Conservation (phyloP, 139 green algal genomes). For the Microglena sp. region DNA sequence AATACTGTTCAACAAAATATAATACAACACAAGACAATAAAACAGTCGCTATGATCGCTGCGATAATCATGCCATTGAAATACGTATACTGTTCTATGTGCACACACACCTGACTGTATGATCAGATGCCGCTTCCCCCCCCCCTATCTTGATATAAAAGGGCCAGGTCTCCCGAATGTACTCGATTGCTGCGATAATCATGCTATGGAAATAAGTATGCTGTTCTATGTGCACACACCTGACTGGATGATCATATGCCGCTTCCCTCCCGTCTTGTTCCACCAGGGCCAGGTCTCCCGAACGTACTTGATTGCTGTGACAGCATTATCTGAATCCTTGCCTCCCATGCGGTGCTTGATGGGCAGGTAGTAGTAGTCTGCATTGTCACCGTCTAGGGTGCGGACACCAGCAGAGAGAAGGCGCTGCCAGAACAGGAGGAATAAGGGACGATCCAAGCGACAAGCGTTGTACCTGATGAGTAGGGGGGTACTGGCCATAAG, state of each 20-base stretch:
- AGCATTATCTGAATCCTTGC: background rate
- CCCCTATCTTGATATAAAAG: conserved; percentile 11
- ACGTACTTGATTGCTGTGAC: background rate
- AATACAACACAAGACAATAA: no score
- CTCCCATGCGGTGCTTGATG: conserved; percentile 3
- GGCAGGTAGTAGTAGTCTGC: conserved; percentile 27
- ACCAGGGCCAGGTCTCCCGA: conserved; percentile 2
- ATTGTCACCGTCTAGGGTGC: conserved; percentile 13
- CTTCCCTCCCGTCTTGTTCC: conserved; percentile 10
- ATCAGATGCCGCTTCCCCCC: conserved; percentile 17
- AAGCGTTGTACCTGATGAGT: conserved; percentile 24
- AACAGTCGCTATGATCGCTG: no score
- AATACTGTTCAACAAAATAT: no score
- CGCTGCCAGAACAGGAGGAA: conserved; percentile 24
- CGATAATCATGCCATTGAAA: no score
- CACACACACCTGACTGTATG: conserved; percentile 14
- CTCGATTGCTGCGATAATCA: no score
- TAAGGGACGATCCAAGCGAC: conserved; percentile 17
- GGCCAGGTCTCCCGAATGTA: background rate
- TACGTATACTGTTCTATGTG: no score
- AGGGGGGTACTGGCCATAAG: no score
- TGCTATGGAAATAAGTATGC: no score
- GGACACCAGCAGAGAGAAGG: conserved; percentile 17
- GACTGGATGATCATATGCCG: conserved; percentile 20
- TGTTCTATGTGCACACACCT: no score